Percentiles rank a stretch among this genome's conserved stretches.
Conservation (phyloP, 176 grass and related monocot genomes). For the Poa pratensis region DNA sequence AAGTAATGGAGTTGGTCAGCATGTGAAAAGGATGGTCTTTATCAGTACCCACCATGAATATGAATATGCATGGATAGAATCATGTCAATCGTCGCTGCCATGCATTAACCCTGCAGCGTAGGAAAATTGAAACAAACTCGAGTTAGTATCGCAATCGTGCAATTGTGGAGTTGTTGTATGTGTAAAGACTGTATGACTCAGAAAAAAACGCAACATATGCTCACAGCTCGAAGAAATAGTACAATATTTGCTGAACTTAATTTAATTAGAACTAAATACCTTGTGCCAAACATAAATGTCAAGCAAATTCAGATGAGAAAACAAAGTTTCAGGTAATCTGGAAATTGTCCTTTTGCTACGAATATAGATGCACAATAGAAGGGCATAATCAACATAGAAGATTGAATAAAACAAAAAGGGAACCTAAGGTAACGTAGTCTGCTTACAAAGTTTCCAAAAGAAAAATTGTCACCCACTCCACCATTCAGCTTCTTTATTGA, state of each 20-base stretch:
- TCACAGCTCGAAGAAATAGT: too few species aligned
- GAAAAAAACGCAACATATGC: too few species aligned
- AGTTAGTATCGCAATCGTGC: neutral
- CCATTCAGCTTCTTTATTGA: neutral
- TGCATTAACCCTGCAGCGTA: neutral
- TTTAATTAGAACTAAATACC: neutral
- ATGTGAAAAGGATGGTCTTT: neutral
- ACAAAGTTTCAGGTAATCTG: neutral
- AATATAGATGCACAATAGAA: neutral
- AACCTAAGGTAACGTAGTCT: neutral
- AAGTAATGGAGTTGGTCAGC: neutral
- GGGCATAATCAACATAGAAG: neutral
- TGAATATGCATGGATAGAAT: neutral
- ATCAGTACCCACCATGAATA: neutral
- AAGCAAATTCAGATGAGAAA: neutral
- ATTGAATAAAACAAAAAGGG: neutral
- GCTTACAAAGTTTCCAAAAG: neutral
- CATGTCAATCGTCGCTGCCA: neutral
- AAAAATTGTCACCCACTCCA: neutral
- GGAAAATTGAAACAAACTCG: neutral
- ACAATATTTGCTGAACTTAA: neutral
- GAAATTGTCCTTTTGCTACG: neutral
- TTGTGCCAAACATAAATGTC: neutral
- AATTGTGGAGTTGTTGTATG: neutral
- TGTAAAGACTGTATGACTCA: neutral